These are phyloP conservation scores for Arabidopsis suecica DNA, from an alignment of 345 rosid genomes.

Conservation along the genomic window DNA sequence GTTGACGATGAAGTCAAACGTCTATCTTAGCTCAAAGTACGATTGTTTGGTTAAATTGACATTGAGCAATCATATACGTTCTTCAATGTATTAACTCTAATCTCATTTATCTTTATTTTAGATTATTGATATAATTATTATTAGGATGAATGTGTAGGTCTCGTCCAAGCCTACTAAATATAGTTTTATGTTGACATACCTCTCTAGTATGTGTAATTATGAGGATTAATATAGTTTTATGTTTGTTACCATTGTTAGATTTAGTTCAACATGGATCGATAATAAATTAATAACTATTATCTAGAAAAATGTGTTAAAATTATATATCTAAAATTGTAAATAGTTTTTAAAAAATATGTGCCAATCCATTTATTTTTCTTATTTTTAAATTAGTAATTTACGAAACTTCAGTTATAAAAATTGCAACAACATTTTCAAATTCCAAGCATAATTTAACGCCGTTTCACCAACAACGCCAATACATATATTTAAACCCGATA, in stretches of 20 bases:
- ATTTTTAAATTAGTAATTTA: too few species aligned
- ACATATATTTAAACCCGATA: neutral
- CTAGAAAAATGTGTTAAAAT: neutral
- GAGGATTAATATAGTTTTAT: neutral
- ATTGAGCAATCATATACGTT: neutral
- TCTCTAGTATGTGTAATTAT: neutral
- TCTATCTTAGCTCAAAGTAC: slow-evolving; percentile 2
- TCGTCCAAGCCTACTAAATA: neutral
- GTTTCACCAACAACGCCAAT: slow-evolving; percentile 1
- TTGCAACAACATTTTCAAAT: too few species aligned
- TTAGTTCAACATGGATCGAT: too few species aligned
- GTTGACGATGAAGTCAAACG: slow-evolving; percentile 19
- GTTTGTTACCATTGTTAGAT: too few species aligned
- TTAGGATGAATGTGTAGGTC: neutral
- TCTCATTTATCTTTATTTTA: neutral
- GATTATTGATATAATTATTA: too few species aligned
- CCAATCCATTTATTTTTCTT: neutral
- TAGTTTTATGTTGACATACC: neutral
- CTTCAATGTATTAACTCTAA: neutral
- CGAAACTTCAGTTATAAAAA: too few species aligned
- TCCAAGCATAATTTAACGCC: neutral
- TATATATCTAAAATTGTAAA: too few species aligned
- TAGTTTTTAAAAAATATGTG: neutral
- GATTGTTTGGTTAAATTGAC: neutral
- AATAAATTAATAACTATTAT: too few species aligned